These are phyloP conservation scores for Trametes cinnabarina DNA, from an alignment of 768 basidiomycete genomes.

Conservation along the genomic window DNA sequence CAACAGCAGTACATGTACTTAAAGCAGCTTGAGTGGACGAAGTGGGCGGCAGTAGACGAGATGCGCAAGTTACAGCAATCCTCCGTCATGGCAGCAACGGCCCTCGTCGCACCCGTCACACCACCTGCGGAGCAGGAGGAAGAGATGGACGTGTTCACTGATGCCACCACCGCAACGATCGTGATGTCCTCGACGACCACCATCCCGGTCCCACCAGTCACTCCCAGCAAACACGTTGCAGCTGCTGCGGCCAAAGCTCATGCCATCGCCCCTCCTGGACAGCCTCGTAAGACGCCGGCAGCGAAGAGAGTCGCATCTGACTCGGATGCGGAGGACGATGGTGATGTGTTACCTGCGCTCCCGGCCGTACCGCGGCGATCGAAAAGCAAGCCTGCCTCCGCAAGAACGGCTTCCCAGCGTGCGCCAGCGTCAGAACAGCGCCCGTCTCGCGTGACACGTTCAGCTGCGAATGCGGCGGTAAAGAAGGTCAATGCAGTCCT, in stretches of 20 bases:
- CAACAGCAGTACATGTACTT: slow-evolving; percentile 95
- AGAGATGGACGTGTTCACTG: slow-evolving; percentile 41
- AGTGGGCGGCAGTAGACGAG: slow-evolving; percentile 90
- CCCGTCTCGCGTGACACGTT: slow-evolving; percentile 71
- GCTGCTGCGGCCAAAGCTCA: slow-evolving; percentile 68
- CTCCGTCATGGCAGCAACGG: slow-evolving; percentile 35
- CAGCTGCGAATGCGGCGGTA: slow-evolving; percentile 49
- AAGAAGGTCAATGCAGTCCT: slow-evolving; percentile 26
- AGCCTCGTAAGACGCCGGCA: slow-evolving; percentile 85
- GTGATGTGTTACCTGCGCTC: slow-evolving; percentile 65
- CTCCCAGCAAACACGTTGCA: slow-evolving; percentile 74
- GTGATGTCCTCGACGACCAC: slow-evolving; percentile 23
- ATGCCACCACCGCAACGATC: slow-evolving; percentile 34
- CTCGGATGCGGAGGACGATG: slow-evolving; percentile 57
- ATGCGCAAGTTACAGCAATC: slow-evolving; percentile 50
- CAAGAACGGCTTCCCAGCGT: slow-evolving; percentile 39
- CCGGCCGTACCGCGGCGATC: slow-evolving; percentile 36
- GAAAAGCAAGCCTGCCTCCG: slow-evolving; percentile 26
- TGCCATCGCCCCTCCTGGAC: slow-evolving; percentile 73
- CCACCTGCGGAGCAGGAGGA: slow-evolving; percentile 79
- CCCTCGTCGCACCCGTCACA: slow-evolving; percentile 70
- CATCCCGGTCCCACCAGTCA: slow-evolving; percentile 63
- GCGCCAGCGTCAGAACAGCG: slow-evolving; percentile 69
- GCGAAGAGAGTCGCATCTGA: slow-evolving; percentile 69
- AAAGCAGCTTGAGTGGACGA: slow-evolving; percentile 90